These are phyloP conservation scores for Candida piceae DNA, from an alignment of 805 yeast species.

Conservation along the genomic window DNA sequence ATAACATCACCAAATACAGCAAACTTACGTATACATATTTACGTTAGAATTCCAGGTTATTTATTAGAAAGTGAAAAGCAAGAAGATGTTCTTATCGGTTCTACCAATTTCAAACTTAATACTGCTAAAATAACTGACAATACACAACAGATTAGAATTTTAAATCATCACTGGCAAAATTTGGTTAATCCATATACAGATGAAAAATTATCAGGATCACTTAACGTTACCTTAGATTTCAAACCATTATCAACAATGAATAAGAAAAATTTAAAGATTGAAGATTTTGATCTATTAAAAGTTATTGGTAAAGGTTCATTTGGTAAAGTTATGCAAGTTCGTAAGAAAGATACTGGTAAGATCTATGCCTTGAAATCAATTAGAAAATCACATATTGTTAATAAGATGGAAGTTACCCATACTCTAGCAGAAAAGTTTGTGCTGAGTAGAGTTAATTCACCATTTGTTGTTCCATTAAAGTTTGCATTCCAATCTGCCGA, in stretches of 20 bases:
- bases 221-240: constrained; percentile 37
- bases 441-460: constrained; percentile 85
- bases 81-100: constrained; percentile 73
- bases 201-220: constrained; percentile 26
- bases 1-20: constrained; percentile 51
- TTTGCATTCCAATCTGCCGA: constrained; percentile 97
- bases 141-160: constrained; percentile 46
- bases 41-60: constrained; percentile 69
- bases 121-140: constrained; percentile 13
- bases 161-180: constrained; percentile 57
- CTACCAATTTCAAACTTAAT: constrained; percentile 53
- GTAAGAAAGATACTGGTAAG: constrained; percentile 91
- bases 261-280: constrained; percentile 71
- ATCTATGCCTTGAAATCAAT: constrained; percentile 92
- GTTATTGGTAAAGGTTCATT: constrained; percentile 98
- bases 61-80: constrained; percentile 37
- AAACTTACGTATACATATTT: constrained; percentile 64
- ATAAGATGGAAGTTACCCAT: constrained; percentile 91
- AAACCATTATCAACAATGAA: constrained; percentile 29
- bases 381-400: constrained; percentile 89
- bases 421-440: constrained; percentile 96
- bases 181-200: constrained; percentile 30
- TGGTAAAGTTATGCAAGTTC: constrained; percentile 98
- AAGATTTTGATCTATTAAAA: constrained; percentile 87
- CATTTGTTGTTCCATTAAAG: constrained; percentile 93